Evolutionary conservation across 176 grass and related monocot genomes (phyloP).

Genomic region (maize (Zea mays)): Zm-B73-REFERENCE-NAM-5.0 NC_050096.1:240000001-240000500

Average conservation of each 20-base stretch:
- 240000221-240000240: neutral
- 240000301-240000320: neutral
- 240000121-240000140: neutral
- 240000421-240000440: neutral
- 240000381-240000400: neutral
- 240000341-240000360: slow-evolving; percentile 32
- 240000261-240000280: slow-evolving; percentile 2
- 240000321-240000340: neutral
- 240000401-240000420: slow-evolving; percentile 35
- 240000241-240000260: neutral
- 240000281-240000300: slow-evolving; percentile 14
- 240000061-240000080: neutral
- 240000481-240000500: slow-evolving; percentile 2
- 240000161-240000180: neutral
- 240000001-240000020: neutral
- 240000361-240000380: neutral
- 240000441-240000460: neutral
- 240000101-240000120: neutral
- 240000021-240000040: too few species aligned
- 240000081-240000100: neutral
- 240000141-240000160: neutral
- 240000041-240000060: neutral
- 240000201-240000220: neutral
- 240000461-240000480: neutral
- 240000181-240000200: neutral